Conservation (phyloP, 2,329 filamentous ascomycete species). For the Cercospora zeina region DNA sequence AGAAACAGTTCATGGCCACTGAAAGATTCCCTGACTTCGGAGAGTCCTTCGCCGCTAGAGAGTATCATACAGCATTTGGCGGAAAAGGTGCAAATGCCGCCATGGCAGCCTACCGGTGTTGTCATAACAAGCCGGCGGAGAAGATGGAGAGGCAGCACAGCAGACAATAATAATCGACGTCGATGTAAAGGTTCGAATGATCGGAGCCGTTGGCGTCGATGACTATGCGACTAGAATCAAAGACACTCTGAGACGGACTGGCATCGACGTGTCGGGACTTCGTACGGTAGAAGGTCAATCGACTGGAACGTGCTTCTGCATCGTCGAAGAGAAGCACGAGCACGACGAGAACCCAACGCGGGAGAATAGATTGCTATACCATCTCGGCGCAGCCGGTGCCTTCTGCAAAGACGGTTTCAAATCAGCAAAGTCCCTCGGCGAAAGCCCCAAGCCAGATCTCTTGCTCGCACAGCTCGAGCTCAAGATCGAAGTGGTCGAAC, state of each 20-base stretch:
- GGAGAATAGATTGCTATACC: background rate
- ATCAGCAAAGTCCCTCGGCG: background rate
- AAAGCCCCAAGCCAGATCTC: background rate
- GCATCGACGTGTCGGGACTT: background rate
- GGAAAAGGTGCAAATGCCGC: background rate
- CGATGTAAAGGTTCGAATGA: background rate
- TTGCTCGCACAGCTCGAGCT: background rate
- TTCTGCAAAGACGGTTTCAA: background rate
- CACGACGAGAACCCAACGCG: too few species aligned
- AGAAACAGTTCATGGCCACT: background rate
- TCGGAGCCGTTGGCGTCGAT: background rate
- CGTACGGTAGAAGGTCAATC: background rate
- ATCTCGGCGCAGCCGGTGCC: background rate
- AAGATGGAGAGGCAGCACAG: background rate
- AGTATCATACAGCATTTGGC: background rate
- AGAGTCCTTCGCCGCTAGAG: background rate
- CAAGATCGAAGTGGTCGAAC: background rate
- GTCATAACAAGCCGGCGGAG: background rate
- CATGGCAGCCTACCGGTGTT: background rate
- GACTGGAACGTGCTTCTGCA: background rate
- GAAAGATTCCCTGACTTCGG: background rate
- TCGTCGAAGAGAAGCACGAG: background rate
- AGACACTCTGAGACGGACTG: background rate
- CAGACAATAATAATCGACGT: background rate
- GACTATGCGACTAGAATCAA: background rate